Base-by-base conservation (phyloP, 805 yeast genomes). In the Pichia paraexigua region DNA sequence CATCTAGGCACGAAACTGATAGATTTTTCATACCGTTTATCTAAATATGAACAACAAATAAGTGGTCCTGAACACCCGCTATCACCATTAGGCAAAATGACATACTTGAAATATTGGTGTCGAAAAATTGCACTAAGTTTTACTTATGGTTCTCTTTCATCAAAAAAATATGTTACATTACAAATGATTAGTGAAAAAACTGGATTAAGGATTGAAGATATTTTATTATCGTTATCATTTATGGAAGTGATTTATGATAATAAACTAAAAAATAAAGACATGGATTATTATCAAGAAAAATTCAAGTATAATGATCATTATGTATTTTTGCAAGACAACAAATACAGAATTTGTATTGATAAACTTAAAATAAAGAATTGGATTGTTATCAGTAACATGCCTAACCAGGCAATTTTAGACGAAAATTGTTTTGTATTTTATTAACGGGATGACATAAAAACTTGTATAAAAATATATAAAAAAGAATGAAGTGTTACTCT, bases 31-130 rank as follows among this genome's bases (percentile, higher is more conserved):
- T 94, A 92, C 62, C 82, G 76, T 30, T 64, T 91, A 21, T 88
- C 96, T 0, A 71, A 79, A 41, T 76, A 75, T 17, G 87, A 86
- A 43, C 80, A 79, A 30, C 58, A 71, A 21, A 66, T 78, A 2
- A 89, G 96, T 53, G 95, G 97, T 0, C 99, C 99, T 0, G 99
- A 94, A 63, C 77, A 82, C 56, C 99, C 99, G 0, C 69, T 94
- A 11, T 86, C 96, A 7, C 83, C 85, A 0, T 86, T 82, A 66
- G 99, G 99, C 0, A 74, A 76, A 48, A 69, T 79, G 11, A 79
- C 91, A 8, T 94, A 90, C 61, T 61, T 86, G 20, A 69, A 76
- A 17, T 91, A 79, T 66, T 94, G 98, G 99, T 72, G 85, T 8
- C 72, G 75, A 46, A 64, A 71, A 5, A 56, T 86, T 0, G 72